Evolutionary conservation across 129 eudicot genomes (phyloP).

Genomic region (Smallanthus sonchifolius): DNA sequence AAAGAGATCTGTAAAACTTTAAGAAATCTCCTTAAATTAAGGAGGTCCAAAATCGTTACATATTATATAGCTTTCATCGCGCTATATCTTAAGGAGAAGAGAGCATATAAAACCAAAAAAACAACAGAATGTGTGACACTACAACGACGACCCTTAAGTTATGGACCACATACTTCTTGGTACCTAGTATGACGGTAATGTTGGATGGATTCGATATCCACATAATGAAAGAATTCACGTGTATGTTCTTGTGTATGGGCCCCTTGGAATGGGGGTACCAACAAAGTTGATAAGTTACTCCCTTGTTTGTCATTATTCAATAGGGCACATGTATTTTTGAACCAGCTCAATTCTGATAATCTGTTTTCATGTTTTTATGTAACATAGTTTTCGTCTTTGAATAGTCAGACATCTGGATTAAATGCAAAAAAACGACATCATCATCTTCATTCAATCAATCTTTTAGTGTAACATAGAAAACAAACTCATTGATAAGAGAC

Average conservation of each 20-base stretch:
- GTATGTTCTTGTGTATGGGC: too few species aligned
- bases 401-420: neutral
- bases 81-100: too few species aligned
- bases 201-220: too few species aligned
- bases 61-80: too few species aligned
- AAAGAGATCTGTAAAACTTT: too few species aligned
- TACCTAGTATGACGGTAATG: too few species aligned
- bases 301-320: constrained; percentile 12
- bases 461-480: neutral
- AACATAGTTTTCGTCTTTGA: neutral
- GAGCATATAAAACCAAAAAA: too few species aligned
- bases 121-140: too few species aligned
- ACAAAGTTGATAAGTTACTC: neutral
- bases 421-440: neutral
- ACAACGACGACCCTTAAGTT: too few species aligned
- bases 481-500: neutral
- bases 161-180: too few species aligned
- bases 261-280: neutral
- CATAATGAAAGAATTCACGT: neutral
- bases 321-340: constrained; percentile 7
- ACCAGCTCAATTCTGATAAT: constrained; percentile 11
- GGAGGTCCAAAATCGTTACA: too few species aligned
- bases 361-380: constrained; percentile 7
- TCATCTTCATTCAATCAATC: neutral
- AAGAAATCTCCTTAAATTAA: too few species aligned